Percentiles rank a stretch among this genome's conserved stretches.
Conservation (phyloP, 106 monocot species). For the Platanthera guangdongensis region DNA sequence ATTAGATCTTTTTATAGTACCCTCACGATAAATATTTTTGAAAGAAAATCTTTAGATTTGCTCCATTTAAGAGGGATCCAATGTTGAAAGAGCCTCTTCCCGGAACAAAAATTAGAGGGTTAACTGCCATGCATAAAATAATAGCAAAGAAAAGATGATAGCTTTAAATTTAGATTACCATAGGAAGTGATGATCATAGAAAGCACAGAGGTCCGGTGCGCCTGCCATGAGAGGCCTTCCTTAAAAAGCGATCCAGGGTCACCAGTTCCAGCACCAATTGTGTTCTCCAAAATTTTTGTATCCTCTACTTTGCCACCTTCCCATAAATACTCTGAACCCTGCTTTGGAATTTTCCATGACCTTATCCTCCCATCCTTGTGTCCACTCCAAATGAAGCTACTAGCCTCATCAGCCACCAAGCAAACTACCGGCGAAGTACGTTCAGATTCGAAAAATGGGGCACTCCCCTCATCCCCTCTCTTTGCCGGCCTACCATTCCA, state of each 20-base stretch:
- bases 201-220: conserved; percentile 64
- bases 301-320: neutral
- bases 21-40: no score
- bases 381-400: conserved; percentile 65
- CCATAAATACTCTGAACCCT: neutral
- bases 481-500: conserved; percentile 13
- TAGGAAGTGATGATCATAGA: conserved; percentile 64
- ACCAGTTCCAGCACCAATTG: neutral
- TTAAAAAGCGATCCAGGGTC: conserved; percentile 15
- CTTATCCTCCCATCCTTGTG: conserved; percentile 92
- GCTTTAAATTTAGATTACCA: conserved; percentile 35
- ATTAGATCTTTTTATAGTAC: no score
- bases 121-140: neutral
- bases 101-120: no score
- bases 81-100: no score
- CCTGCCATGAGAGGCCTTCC: conserved; percentile 82
- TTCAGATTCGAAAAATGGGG: conserved; percentile 55
- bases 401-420: conserved; percentile 57
- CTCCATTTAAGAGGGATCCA: no score
- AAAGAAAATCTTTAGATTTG: no score
- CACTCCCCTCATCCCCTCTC: conserved; percentile 69
- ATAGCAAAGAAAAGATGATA: conserved; percentile 2
- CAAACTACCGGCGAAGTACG: conserved; percentile 50
- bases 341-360: conserved; percentile 61
- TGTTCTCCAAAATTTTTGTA: neutral